Evolutionary conservation across 2,329 filamentous ascomycete genomes (phyloP).

Genomic region (Colletotrichum sp.): DNA sequence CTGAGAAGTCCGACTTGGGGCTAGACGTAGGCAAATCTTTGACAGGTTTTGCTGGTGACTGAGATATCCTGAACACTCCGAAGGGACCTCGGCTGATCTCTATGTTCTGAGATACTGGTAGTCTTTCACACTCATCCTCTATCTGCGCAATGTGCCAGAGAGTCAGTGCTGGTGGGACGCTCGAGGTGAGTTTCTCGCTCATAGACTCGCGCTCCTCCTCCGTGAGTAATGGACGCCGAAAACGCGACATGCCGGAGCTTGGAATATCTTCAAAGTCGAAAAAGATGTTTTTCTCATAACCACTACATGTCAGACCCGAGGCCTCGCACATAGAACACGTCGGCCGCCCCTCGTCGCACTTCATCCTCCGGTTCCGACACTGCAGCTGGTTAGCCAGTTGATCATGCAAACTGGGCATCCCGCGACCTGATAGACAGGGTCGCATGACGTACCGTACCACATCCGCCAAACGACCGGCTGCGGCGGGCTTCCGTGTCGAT

Average conservation of each 20-base stretch:
- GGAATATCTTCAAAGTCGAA: conserved; percentile 26
- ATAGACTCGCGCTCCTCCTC: conserved; percentile 38
- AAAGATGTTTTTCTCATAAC: conserved; percentile 41
- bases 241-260: conserved; percentile 30
- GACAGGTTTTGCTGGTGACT: background rate
- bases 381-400: conserved; percentile 16
- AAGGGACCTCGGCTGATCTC: conserved; percentile 18
- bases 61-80: conserved; percentile 6
- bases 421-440: background rate
- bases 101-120: background rate
- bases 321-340: conserved; percentile 34
- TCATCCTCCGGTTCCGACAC: conserved; percentile 41
- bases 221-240: conserved; percentile 40
- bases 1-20: background rate
- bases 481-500: background rate
- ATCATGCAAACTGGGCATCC: background rate
- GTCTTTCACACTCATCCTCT: conserved; percentile 31
- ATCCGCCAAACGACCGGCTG: conserved; percentile 28
- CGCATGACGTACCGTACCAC: conserved; percentile 5
- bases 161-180: conserved; percentile 28
- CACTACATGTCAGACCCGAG: conserved; percentile 32
- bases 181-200: conserved; percentile 34
- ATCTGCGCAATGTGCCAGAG: conserved; percentile 25
- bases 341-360: conserved; percentile 41
- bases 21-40: background rate